Evolutionary conservation across 345 rosid genomes (phyloP), one percentile per base, ranked within the genome.

Genomic region (Moricandia arvensis): DNA sequence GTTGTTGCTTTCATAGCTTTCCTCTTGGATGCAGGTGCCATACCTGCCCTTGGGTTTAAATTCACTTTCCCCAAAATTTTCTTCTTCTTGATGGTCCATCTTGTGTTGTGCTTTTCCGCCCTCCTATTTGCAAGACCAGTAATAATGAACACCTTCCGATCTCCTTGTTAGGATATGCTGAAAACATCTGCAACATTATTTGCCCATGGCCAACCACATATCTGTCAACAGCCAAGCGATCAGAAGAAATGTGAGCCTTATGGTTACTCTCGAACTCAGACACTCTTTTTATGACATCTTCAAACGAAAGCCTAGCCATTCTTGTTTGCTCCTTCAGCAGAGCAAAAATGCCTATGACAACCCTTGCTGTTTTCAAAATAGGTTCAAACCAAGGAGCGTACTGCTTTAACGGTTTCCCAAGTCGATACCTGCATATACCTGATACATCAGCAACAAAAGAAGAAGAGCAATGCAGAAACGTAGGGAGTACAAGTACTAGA

Each of bases 1-100:
- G 97, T 87, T 35, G 98, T 91, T 4, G 97, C 97, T 81, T 79
- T 91, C 98, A 93, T 93, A 57, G 75, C 91, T 77, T 90, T 85
- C 72, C 87, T 86, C 73, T 82, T 91, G 54, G 96, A 88, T 51
- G 53, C 64, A 64, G 86, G 83, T 57, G 66, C 79, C 83, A 87
- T 83, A 13, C 82, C 78, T 59, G 89, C 91, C 82, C 88, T 86
- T 35, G 98, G 98, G 74, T 91, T 93, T 76, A 85, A 34, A 81
- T 89, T 91, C 75, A 72, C 79, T 45, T 38, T 80, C 84, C 75
- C 80, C 59, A 66, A 78, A 73, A 86, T 21, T 74, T 84, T 87
- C 77, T 86, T 91, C 79, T 85, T 93, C 80, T 86, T 88, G 70
- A 91, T 81, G 29, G 74, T 27, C 96, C 97, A 94, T 79, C 86